Percentiles rank a stretch among this genome's conserved stretches.
phyloP scores from a whole-genome alignment of 2,329 filamentous ascomycete genomes.

The Colletotrichum sp. region DNA sequence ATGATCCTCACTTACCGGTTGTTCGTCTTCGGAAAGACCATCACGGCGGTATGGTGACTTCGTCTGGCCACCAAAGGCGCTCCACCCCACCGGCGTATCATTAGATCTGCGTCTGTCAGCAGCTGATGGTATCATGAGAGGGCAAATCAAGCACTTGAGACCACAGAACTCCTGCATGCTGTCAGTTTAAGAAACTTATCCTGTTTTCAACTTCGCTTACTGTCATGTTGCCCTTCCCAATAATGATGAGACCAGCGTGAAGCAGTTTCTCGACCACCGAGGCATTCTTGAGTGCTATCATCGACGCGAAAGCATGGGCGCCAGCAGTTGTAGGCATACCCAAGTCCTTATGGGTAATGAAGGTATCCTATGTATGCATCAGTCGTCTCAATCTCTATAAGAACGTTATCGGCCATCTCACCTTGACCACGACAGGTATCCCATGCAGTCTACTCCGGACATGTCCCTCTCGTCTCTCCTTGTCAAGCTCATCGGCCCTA shows the following conservation, averaged over 20 bases:
- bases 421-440: slow-evolving; percentile 44
- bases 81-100: slow-evolving; percentile 42
- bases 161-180: neutral
- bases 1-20: neutral
- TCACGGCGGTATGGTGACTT: slow-evolving; percentile 23
- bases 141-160: neutral
- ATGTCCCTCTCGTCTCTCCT: slow-evolving; percentile 38
- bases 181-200: neutral
- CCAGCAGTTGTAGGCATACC: slow-evolving; percentile 46
- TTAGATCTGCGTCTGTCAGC: slow-evolving; percentile 31
- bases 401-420: neutral
- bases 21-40: slow-evolving; percentile 11
- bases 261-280: slow-evolving; percentile 39
- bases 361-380: slow-evolving; percentile 32
- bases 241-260: slow-evolving; percentile 41
- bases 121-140: neutral
- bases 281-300: slow-evolving; percentile 38
- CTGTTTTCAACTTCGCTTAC: neutral
- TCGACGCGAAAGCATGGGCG: slow-evolving; percentile 39
- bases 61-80: slow-evolving; percentile 31
- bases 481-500: slow-evolving; percentile 40
- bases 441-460: slow-evolving; percentile 43
- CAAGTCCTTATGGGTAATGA: slow-evolving; percentile 38
- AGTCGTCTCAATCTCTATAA: neutral
- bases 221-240: slow-evolving; percentile 46